A percentile compares a stretch with the other conserved stretches of the same genome.
phyloP scores from a whole-genome alignment of 2,329 filamentous ascomycete species.

The Pleurostoma richardsiae region DNA sequence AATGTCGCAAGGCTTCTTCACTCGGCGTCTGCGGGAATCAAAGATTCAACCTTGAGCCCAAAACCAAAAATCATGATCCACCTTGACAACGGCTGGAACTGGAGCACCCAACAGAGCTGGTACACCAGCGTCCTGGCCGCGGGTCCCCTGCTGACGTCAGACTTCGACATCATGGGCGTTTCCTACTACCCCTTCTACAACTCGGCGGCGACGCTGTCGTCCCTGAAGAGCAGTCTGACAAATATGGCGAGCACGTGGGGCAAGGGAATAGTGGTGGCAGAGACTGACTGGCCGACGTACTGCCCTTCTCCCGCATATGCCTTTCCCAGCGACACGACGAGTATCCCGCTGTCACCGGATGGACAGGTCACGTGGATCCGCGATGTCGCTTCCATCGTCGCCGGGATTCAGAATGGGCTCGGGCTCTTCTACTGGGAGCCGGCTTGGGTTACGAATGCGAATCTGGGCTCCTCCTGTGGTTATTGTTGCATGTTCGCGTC shows the following conservation, averaged over 20 bases:
- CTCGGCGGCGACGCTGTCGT: constrained; percentile 49
- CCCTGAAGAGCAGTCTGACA: constrained; percentile 47
- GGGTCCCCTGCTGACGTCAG: constrained; percentile 42
- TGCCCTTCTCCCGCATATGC: constrained; percentile 53
- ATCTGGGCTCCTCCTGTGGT: constrained; percentile 58
- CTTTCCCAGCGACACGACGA: constrained; percentile 55
- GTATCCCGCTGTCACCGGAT: constrained; percentile 56
- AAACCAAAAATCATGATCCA: constrained; percentile 70
- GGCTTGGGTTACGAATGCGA: constrained; percentile 62
- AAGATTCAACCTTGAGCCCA: constrained; percentile 50
- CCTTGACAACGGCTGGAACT: constrained; percentile 72
- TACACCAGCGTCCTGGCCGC: constrained; percentile 52
- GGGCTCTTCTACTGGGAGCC: constrained; percentile 74
- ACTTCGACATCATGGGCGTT: constrained; percentile 69
- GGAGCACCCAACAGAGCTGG: constrained; percentile 54
- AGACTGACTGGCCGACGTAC: constrained; percentile 64
- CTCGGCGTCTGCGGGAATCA: constrained; percentile 59
- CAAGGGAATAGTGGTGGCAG: constrained; percentile 64
- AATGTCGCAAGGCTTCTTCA: constrained; percentile 62
- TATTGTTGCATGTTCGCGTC: constrained; percentile 37
- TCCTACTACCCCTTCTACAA: constrained; percentile 72
- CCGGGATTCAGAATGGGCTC: constrained; percentile 43
- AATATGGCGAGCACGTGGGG: constrained; percentile 58
- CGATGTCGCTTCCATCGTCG: constrained; percentile 51
- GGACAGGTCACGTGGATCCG: constrained; percentile 61